Conservation (phyloP, 192 early-diverging fungal species). For the Coemansia sp. region DNA sequence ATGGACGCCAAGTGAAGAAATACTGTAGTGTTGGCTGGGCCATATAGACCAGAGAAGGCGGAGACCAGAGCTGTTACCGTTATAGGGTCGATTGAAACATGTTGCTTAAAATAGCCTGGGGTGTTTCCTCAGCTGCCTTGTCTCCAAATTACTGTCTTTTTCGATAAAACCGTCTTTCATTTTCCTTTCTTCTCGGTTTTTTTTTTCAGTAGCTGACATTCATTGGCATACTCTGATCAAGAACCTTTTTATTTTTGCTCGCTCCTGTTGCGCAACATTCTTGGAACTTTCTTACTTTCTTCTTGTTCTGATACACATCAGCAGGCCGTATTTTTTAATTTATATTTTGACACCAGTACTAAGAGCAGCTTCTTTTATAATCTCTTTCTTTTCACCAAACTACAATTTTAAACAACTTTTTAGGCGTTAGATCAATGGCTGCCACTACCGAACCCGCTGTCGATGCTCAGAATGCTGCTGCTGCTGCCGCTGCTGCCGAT, state of each 20-base stretch:
- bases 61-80: background rate
- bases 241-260: no score
- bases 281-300: no score
- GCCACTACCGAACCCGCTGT: conserved; percentile 51
- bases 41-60: background rate
- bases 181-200: background rate
- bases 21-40: no score
- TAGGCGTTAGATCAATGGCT: conserved; percentile 25
- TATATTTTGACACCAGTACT: no score
- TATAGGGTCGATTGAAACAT: background rate
- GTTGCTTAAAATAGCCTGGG: conserved; percentile 14
- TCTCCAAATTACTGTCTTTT: background rate
- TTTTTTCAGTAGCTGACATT: background rate
- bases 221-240: background rate
- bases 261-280: no score
- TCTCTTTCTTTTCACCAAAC: background rate
- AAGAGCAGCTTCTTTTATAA: no score
- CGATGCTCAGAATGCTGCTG: conserved; percentile 24
- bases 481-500: conserved; percentile 6
- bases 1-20: no score
- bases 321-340: no score
- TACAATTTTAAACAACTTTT: background rate
- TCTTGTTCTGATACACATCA: no score
- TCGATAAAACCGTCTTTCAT: conserved; percentile 10
- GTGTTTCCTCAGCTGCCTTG: background rate